Evolutionary conservation across 1,284 basidiomycete genomes (phyloP).

Genomic region (Abortiporus biennis): DNA sequence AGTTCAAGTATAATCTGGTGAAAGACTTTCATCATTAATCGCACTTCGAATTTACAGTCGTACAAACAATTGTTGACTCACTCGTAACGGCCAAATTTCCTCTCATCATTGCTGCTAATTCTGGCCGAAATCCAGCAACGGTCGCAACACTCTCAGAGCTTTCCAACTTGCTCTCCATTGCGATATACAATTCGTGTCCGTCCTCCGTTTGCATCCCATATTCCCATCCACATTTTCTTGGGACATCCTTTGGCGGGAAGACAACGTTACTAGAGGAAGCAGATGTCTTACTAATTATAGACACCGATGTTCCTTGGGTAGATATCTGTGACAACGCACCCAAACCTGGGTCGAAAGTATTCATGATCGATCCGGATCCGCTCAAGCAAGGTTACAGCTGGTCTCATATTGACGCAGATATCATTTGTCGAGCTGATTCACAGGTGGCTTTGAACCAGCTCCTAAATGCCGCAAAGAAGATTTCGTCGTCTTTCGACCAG

Average conservation of each 20-base stretch:
- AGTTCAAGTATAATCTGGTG: background rate
- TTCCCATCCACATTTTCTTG: conserved; percentile 49
- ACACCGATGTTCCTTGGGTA: conserved; percentile 66
- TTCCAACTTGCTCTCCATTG: conserved; percentile 46
- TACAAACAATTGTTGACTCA: conserved; percentile 38
- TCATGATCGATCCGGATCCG: conserved; percentile 60
- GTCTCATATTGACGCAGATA: conserved; percentile 50
- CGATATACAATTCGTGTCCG: conserved; percentile 48
- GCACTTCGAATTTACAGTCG: conserved; percentile 25
- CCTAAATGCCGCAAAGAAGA: conserved; percentile 19
- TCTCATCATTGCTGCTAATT: conserved; percentile 57
- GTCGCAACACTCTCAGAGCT: conserved; percentile 41
- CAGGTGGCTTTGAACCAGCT: conserved; percentile 49
- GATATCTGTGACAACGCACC: conserved; percentile 38
- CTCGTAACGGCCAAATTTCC: conserved; percentile 47
- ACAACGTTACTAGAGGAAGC: conserved; percentile 43
- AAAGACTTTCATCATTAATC: conserved; percentile 1
- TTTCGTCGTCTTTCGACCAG: background rate
- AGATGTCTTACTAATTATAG: conserved; percentile 58
- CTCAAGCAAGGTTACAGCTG: conserved; percentile 48
- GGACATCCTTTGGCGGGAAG: conserved; percentile 40
- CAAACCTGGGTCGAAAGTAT: conserved; percentile 37
- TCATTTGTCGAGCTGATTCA: conserved; percentile 52
- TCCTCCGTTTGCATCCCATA: conserved; percentile 48
- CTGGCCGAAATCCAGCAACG: conserved; percentile 51